A percentile compares a stretch with the other conserved stretches of the same genome.
Conservation (phyloP, 23 red algal genomes). For the Gracilaria gracilis region DNA sequence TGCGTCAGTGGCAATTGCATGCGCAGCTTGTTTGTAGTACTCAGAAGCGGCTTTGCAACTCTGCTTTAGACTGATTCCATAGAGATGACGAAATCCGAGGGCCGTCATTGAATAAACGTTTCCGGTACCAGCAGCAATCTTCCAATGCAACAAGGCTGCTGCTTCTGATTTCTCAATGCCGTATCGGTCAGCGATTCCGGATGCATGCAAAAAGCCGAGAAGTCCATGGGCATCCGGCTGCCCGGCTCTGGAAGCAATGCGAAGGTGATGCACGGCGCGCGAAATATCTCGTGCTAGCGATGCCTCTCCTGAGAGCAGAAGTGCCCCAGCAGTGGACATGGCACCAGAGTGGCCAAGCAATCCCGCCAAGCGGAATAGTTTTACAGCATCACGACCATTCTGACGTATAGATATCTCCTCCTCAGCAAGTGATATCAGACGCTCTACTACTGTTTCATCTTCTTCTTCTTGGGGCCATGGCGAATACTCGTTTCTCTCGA, state of each 20-base stretch:
- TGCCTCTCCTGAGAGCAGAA: conserved; percentile 52
- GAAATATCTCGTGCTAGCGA: conserved; percentile 27
- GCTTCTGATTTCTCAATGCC: conserved; percentile 40
- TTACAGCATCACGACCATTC: background rate
- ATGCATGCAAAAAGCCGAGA: conserved; percentile 77
- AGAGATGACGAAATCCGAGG: conserved; percentile 57
- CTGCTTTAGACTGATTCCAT: conserved; percentile 46
- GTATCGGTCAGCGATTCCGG: conserved; percentile 60
- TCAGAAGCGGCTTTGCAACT: conserved; percentile 47
- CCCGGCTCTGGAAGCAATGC: conserved; percentile 32
- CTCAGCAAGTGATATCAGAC: conserved; percentile 18
- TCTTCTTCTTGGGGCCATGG: background rate
- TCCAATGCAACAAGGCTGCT: conserved; percentile 61
- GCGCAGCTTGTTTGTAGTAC: conserved; percentile 68
- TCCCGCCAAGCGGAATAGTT: conserved; percentile 57
- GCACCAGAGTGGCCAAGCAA: conserved; percentile 72
- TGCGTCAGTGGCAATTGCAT: conserved; percentile 63
- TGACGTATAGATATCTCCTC: conserved; percentile 14
- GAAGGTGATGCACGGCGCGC: conserved; percentile 30
- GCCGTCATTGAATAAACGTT: conserved; percentile 63
- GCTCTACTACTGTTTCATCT: background rate
- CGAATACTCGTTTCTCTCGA: background rate
- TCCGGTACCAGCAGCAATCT: conserved; percentile 64
- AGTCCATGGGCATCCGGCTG: conserved; percentile 85
- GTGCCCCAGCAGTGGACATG: conserved; percentile 24